Conservation (phyloP, 129 eudicot genomes). For the Logfia minima region DNA sequence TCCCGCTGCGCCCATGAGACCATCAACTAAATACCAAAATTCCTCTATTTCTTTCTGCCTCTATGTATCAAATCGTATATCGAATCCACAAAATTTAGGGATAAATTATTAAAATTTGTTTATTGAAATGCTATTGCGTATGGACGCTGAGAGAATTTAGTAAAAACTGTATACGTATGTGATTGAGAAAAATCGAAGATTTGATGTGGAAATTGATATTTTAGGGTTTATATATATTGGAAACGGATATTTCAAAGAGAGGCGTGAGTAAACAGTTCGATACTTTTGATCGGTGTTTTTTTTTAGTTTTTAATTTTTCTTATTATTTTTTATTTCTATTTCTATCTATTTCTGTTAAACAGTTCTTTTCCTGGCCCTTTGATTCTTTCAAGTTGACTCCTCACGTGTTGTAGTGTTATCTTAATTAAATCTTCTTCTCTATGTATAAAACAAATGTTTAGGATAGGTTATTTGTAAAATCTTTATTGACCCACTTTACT, state of each 20-base stretch:
- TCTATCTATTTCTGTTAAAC: background rate
- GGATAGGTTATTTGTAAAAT: no score
- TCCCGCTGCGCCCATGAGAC: slow-evolving; percentile 98
- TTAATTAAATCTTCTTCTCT: no score
- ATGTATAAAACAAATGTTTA: no score
- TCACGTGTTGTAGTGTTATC: slow-evolving; percentile 6
- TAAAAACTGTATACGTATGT: background rate
- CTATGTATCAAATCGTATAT: slow-evolving; percentile 4
- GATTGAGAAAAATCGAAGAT: background rate
- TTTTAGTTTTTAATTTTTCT: background rate
- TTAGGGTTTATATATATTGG: slow-evolving; percentile 36
- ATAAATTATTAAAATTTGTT: background rate
- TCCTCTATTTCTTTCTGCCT: slow-evolving; percentile 37
- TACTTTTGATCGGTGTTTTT: background rate
- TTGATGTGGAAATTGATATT: background rate
- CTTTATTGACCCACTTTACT: no score
- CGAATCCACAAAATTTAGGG: background rate
- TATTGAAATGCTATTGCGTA: slow-evolving; percentile 19
- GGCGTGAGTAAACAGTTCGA: slow-evolving; percentile 37
- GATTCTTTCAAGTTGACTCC: slow-evolving; percentile 32
- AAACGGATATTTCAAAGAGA: slow-evolving; percentile 27
- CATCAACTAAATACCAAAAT: slow-evolving; percentile 50
- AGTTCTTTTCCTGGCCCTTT: slow-evolving; percentile 14
- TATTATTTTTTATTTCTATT: background rate
- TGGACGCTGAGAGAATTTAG: slow-evolving; percentile 16